A percentile compares a stretch with the other conserved stretches of the same genome.
phyloP scores from a whole-genome alignment of 306 rosid species.

The Styphnolobium japonicum region DNA sequence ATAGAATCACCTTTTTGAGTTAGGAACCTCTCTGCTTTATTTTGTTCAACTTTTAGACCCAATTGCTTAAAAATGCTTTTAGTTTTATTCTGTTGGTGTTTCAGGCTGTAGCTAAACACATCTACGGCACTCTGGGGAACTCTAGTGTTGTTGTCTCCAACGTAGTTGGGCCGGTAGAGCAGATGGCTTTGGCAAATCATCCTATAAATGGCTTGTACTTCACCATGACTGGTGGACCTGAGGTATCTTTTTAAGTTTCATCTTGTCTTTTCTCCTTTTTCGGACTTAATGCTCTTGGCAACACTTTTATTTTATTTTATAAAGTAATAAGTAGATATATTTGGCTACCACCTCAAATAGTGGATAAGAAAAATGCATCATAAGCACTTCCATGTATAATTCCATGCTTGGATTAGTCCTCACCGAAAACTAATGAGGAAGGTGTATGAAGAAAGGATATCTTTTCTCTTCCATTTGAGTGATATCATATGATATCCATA shows the following conservation, averaged over 20 bases:
- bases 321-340: background rate
- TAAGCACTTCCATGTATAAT: background rate
- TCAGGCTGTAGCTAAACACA: slow-evolving; percentile 40
- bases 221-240: slow-evolving; percentile 37
- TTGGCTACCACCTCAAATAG: background rate
- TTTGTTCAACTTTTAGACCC: background rate
- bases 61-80: no score
- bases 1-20: background rate
- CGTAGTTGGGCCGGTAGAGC: slow-evolving; percentile 51
- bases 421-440: no score
- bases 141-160: slow-evolving; percentile 45
- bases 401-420: no score
- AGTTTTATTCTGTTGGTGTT: background rate
- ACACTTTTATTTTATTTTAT: background rate
- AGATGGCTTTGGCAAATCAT: slow-evolving; percentile 44
- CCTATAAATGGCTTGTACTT: slow-evolving; percentile 47
- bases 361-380: background rate
- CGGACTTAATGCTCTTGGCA: background rate
- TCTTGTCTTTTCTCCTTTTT: background rate
- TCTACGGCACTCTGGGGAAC: slow-evolving; percentile 30
- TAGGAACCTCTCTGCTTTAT: background rate
- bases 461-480: no score
- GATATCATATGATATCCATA: no score
- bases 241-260: slow-evolving; percentile 29
- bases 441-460: no score